Percentiles rank a stretch among this genome's conserved stretches.
Evolutionary conservation across 2,329 filamentous ascomycete species (phyloP).

Genomic region (Verticillium dahliae): DNA sequence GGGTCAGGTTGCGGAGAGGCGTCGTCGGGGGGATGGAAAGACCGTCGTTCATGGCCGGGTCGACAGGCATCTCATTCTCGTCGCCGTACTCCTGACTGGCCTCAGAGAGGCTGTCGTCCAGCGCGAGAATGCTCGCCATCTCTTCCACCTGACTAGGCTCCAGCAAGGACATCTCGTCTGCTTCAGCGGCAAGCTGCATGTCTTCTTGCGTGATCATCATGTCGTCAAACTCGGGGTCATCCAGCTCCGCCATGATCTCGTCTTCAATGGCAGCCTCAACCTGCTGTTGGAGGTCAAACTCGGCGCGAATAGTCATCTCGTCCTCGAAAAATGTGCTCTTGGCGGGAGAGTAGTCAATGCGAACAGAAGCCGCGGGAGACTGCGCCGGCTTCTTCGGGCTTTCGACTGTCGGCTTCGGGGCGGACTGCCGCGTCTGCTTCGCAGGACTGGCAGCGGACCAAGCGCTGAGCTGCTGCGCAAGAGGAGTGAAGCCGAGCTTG

Average conservation of each 20-base stretch:
- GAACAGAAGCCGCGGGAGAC: conserved; percentile 18
- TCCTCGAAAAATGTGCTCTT: conserved; percentile 55
- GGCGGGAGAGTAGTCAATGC: conserved; percentile 27
- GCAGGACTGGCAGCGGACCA: conserved; percentile 57
- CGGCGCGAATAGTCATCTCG: conserved; percentile 42
- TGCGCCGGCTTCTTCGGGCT: conserved; percentile 1
- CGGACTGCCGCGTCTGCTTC: conserved; percentile 21
- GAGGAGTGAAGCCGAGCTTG: conserved; percentile 50
- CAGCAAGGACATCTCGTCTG: conserved; percentile 53
- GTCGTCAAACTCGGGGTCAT: conserved; percentile 33
- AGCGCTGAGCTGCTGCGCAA: conserved; percentile 53
- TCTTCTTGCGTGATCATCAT: conserved; percentile 48
- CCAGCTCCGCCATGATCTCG: conserved; percentile 20
- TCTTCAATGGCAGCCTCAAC: conserved; percentile 28
- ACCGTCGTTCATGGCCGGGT: conserved; percentile 33
- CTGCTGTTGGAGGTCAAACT: conserved; percentile 23
- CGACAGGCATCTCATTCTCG: conserved; percentile 55
- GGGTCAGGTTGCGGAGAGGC: conserved; percentile 45
- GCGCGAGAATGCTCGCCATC: conserved; percentile 18
- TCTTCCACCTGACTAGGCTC: conserved; percentile 34
- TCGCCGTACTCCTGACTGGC: conserved; percentile 61
- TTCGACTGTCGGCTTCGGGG: background rate
- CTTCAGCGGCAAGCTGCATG: conserved; percentile 49
- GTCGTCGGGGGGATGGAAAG: conserved; percentile 41
- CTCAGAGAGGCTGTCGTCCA: conserved; percentile 49